Evolutionary conservation across 2,329 filamentous ascomycete genomes (phyloP), one percentile per base, ranked within the genome.

Genomic region (Phaeophleospora eucalypticola): DNA sequence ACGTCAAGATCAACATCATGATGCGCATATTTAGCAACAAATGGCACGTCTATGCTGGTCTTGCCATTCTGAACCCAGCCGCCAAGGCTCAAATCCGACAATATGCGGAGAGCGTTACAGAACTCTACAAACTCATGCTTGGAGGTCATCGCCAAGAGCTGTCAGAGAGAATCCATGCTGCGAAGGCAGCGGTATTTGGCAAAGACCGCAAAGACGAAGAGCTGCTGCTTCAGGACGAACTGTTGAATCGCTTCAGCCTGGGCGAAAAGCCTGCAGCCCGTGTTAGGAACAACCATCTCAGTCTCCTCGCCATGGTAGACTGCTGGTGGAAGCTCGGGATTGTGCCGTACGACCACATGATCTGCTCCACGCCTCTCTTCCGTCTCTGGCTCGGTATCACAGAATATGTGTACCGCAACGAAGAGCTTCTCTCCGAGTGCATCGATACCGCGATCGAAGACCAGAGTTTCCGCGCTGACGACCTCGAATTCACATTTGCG

Each of bases 341-440:
- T 60, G 86, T 94, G 39, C 93, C 93, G 0, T 98, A 98, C 68
- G 91, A 98, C 69, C 94, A 98, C 74, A 98, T 98, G 90, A 94
- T 98, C 58, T 98, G 93, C 73, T 95, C 89, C 44, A 98, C 93
- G 33, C 93, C 93, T 40, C 81, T 97, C 38, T 98, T 98, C 75
- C 86, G 93, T 41, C 81, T 98, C 55, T 96, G 93, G 82, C 80
- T 98, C 27, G 93, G 93, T 46, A 94, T 96, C n/a, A 91, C 90
- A 1, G 93, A 98, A 71, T 91, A 95, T 65, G 77, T 98, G 32
- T 98, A 96, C 74, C 84, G 89, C 55, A 89, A 90, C 61, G 77
- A 81, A 15, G 80, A 79, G 2, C 75, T 95, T 43, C 81, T 98
- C 12, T 85, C 52, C 20, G 89, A 93, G 64, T 86, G 86, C 18